Evolutionary conservation across 371 early-diverging fungal genomes (phyloP).

Genomic region (Furculomyces boomerangus): DNA sequence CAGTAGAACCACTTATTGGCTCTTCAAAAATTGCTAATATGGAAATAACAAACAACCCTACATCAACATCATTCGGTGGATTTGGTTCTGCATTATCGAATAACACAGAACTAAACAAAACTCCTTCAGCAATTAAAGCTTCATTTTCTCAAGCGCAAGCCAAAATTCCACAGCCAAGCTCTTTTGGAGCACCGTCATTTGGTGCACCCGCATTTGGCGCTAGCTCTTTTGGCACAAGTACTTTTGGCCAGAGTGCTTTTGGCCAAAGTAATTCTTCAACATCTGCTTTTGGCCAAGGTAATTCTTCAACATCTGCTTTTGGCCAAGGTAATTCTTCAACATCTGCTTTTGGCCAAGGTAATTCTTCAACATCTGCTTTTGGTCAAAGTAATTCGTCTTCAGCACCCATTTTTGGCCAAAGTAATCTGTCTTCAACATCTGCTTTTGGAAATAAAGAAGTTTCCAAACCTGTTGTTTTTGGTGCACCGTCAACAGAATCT

Average conservation of each 20-base stretch:
- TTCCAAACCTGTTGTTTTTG: not conserved
- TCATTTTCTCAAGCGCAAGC: not conserved
- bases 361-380: not conserved
- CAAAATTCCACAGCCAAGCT: not conserved
- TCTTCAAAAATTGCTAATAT: not conserved
- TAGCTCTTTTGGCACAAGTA: not conserved
- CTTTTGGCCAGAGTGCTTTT: not conserved
- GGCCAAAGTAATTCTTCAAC: not conserved
- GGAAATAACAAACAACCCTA: not conserved
- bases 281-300: not conserved
- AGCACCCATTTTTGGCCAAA: not conserved
- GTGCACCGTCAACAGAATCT: too few species aligned
- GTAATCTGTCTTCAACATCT: not conserved
- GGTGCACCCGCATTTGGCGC: not conserved
- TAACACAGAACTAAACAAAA: not conserved
- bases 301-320: not conserved
- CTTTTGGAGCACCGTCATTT: not conserved
- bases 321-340: not conserved
- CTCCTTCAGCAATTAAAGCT: not conserved
- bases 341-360: not conserved
- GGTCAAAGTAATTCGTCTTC: not conserved
- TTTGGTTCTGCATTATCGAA: not conserved
- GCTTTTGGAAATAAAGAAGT: not conserved
- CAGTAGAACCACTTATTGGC: slow-evolving; percentile 5
- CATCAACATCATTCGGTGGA: not conserved